A percentile compares a stretch with the other conserved stretches of the same genome.
Evolutionary conservation across 2,329 filamentous ascomycete genomes (phyloP).

Genomic region (Lecanicillium sp.): DNA sequence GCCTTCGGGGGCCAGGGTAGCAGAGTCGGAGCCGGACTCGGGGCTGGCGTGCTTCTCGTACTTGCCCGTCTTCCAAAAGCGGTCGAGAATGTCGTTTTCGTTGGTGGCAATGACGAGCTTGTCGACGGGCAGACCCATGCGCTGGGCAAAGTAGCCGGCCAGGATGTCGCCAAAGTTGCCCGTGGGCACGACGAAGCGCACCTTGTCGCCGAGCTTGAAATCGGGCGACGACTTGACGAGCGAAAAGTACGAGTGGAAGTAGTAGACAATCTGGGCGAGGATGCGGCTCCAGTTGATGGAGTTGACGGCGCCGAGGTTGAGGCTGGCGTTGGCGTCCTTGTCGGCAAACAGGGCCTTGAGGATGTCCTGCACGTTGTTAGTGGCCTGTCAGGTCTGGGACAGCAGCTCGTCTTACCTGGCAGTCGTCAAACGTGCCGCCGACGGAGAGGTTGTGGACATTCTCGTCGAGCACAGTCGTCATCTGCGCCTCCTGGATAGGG

Average conservation of each 20-base stretch:
- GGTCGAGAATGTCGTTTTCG: conserved; percentile 92
- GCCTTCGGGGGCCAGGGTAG: conserved; percentile 58
- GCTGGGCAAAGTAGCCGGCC: conserved; percentile 83
- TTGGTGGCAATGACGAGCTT: conserved; percentile 93
- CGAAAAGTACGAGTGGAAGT: conserved; percentile 89
- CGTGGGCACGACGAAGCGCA: conserved; percentile 85
- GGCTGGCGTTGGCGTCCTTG: conserved; percentile 68
- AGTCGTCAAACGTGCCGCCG: conserved; percentile 90
- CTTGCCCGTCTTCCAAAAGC: conserved; percentile 84
- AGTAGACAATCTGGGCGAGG: conserved; percentile 93
- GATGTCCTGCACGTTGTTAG: conserved; percentile 53
- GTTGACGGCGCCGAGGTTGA: conserved; percentile 89
- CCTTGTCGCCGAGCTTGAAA: conserved; percentile 58
- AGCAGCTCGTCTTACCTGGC: conserved; percentile 51
- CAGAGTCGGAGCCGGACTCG: conserved; percentile 42
- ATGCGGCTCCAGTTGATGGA: conserved; percentile 96
- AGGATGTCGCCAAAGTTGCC: conserved; percentile 97
- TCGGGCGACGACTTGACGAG: conserved; percentile 54
- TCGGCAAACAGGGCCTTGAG: conserved; percentile 91
- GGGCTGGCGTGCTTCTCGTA: conserved; percentile 72
- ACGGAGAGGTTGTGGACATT: conserved; percentile 93
- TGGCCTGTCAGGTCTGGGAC: not conserved
- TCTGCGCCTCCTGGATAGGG: conserved; percentile 90
- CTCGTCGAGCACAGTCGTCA: conserved; percentile 85
- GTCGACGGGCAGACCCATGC: conserved; percentile 81